Conservation (phyloP, 176 grass and related monocot genomes). For the Oryza australiensis region DNA sequence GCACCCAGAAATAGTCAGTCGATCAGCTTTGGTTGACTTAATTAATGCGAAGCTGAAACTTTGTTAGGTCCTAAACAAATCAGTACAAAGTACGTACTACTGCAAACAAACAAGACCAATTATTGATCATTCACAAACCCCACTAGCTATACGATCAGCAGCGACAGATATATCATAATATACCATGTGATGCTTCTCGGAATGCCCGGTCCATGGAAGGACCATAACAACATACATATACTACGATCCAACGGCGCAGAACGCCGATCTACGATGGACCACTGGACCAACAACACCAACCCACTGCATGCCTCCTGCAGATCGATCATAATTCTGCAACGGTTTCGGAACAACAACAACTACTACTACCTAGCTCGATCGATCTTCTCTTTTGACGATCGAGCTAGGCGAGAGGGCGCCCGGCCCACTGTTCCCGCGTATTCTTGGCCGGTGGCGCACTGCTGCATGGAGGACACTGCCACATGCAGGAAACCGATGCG, state of each 20-base stretch:
- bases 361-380: neutral
- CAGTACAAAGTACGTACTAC: neutral
- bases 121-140: constrained; percentile 26
- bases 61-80: neutral
- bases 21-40: neutral
- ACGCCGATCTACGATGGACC: constrained; percentile 30
- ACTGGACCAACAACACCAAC: neutral
- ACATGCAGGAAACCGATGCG: constrained; percentile 21
- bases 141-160: constrained; percentile 24
- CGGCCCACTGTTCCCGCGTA: constrained; percentile 21
- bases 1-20: neutral
- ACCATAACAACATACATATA: neutral
- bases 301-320: neutral
- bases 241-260: constrained; percentile 10
- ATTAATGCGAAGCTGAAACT: neutral
- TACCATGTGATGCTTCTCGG: constrained; percentile 41
- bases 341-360: constrained; percentile 43
- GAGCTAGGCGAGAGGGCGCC: neutral
- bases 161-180: constrained; percentile 4
- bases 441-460: constrained; percentile 17
- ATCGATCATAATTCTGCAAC: constrained; percentile 47
- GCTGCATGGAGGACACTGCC: constrained; percentile 28
- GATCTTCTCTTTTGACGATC: neutral
- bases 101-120: constrained; percentile 13
- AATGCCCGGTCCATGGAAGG: constrained; percentile 6